A percentile compares a stretch with the other conserved stretches of the same genome.
Evolutionary conservation across 805 yeast species (phyloP).

Genomic region (Isabelozyma pseudorhagii): DNA sequence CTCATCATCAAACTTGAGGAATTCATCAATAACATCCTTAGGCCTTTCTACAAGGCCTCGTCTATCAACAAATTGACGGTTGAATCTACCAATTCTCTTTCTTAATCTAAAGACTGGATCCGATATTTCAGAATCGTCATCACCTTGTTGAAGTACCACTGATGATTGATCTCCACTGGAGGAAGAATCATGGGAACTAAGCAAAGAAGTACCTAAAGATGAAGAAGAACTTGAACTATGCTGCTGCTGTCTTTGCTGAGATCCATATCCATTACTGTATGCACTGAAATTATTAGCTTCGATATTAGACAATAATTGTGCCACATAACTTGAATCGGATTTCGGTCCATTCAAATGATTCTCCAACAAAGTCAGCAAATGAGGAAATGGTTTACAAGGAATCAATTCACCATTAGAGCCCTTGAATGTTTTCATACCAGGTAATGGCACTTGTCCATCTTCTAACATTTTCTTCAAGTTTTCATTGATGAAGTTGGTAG

Average conservation of each 20-base stretch:
- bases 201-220: background rate
- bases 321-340: slow-evolving; percentile 29
- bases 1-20: slow-evolving; percentile 38
- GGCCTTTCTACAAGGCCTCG: slow-evolving; percentile 47
- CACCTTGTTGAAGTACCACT: slow-evolving; percentile 2
- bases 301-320: slow-evolving; percentile 36
- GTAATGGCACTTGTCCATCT: slow-evolving; percentile 44
- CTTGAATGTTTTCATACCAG: slow-evolving; percentile 43
- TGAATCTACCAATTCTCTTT: slow-evolving; percentile 71
- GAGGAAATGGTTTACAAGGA: slow-evolving; percentile 47
- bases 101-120: slow-evolving; percentile 61
- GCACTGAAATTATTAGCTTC: slow-evolving; percentile 37
- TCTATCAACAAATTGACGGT: slow-evolving; percentile 72
- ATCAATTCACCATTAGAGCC: slow-evolving; percentile 51
- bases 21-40: slow-evolving; percentile 34
- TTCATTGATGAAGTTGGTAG: slow-evolving; percentile 51
- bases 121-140: slow-evolving; percentile 32
- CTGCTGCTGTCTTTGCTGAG: slow-evolving; percentile 12
- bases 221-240: background rate
- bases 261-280: slow-evolving; percentile 36
- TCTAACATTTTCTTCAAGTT: slow-evolving; percentile 38
- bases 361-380: slow-evolving; percentile 38
- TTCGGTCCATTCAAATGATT: slow-evolving; percentile 22
- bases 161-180: slow-evolving; percentile 9
- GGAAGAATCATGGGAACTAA: slow-evolving; percentile 9